phyloP scores from a whole-genome alignment of 1,284 basidiomycete genomes.

The Thecaphora thlaspeos region DNA sequence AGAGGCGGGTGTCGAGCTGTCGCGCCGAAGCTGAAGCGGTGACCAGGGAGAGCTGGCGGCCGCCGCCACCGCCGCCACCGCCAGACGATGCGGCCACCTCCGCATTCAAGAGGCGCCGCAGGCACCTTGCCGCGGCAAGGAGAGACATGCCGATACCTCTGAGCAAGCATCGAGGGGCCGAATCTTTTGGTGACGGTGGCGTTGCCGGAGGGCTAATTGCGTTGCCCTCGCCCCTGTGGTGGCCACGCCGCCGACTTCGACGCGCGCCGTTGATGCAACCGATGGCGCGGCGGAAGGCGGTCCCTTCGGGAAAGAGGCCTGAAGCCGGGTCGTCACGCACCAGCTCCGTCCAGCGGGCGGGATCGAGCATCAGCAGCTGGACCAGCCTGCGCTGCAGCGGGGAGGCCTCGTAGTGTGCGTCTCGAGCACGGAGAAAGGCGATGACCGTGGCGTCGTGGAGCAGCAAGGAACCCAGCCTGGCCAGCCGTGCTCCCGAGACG shows the following conservation, averaged over 20 bases:
- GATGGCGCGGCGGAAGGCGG: conserved; percentile 19
- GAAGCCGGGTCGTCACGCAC: conserved; percentile 1
- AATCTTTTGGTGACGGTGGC: not conserved
- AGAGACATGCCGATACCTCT: not conserved
- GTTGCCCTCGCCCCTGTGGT: not conserved
- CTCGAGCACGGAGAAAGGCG: not conserved
- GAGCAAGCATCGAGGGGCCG: not conserved
- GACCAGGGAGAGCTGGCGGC: conserved; percentile 1
- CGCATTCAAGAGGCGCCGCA: not conserved
- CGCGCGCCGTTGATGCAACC: conserved; percentile 17
- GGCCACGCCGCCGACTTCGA: conserved; percentile 1
- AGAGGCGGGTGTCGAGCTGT: conserved; percentile 58
- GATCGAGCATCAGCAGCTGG: conserved; percentile 32
- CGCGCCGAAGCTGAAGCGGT: conserved; percentile 45
- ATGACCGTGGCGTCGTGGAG: conserved; percentile 9
- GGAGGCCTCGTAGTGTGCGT: conserved; percentile 7
- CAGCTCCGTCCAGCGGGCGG: conserved; percentile 48
- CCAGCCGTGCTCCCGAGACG: conserved; percentile 30
- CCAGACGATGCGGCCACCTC: not conserved
- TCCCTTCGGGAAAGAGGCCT: conserved; percentile 8
- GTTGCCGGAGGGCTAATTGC: not conserved
- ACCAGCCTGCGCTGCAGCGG: conserved; percentile 22
- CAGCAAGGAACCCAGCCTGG: conserved; percentile 14
- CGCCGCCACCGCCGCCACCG: not conserved
- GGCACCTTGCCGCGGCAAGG: not conserved